phyloP scores from a whole-genome alignment of 257 asterid genomes.

The Ligustrum vulgare region DNA sequence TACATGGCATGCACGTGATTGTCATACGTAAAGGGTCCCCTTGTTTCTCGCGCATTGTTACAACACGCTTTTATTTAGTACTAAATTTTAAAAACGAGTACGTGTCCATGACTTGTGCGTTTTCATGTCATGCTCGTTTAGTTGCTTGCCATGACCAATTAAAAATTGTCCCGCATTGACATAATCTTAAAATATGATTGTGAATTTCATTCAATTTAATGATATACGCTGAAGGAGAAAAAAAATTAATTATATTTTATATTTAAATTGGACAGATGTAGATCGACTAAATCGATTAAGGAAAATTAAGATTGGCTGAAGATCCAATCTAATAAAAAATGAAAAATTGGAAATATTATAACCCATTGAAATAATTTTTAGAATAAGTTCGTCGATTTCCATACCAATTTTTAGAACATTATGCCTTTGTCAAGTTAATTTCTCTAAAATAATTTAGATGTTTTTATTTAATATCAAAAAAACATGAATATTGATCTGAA shows the following conservation, averaged over 20 bases:
- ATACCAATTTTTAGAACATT: too few relatives aligned
- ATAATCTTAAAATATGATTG: background rate
- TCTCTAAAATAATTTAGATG: too few relatives aligned
- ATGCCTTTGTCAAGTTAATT: too few relatives aligned
- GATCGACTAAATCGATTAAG: too few relatives aligned
- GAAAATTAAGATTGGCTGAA: background rate
- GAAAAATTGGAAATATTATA: too few relatives aligned
- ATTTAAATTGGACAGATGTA: background rate
- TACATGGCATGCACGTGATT: slow-evolving; percentile 44
- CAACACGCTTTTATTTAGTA: background rate
- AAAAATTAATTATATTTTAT: too few relatives aligned
- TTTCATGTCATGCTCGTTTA: slow-evolving; percentile 24
- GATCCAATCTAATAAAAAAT: background rate
- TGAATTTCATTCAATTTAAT: background rate
- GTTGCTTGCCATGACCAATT: slow-evolving; percentile 27
- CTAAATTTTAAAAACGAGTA: background rate
- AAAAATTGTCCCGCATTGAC: slow-evolving; percentile 19
- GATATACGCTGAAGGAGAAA: background rate
- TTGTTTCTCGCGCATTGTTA: slow-evolving; percentile 5
- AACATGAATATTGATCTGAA: too few relatives aligned
- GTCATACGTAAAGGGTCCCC: slow-evolving; percentile 29
- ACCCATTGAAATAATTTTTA: too few relatives aligned
- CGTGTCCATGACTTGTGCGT: slow-evolving; percentile 36
- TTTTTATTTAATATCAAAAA: too few relatives aligned
- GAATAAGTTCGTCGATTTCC: too few relatives aligned